Evolutionary conservation across 192 early-diverging fungal genomes (phyloP), one percentile per base, ranked within the genome.

Genomic region (Umbelopsis sp.): DNA sequence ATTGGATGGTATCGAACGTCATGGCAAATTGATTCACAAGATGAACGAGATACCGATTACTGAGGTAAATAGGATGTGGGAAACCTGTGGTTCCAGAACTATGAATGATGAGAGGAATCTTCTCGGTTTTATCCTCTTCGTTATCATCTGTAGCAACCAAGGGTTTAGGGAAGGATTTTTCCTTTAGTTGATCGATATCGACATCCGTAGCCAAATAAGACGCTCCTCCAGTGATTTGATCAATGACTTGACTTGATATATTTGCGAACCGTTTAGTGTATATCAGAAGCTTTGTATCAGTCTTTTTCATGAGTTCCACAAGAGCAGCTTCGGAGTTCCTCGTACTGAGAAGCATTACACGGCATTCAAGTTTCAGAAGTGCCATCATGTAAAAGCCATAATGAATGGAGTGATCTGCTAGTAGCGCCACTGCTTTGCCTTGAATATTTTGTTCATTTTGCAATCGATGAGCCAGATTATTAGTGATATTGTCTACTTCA

Each of bases 241-340:
- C 21, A 11, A 26, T 20, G n/a, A 20, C 7, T 21, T 26, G 3
- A 8, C 45, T 49, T 32, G 29, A 36, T 43, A 10, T 10, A 4
- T 62, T 29, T 1, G 56, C 8, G 29, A 62, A 62, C 24, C 56
- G 56, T 3, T 36, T 34, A 4, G 29, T 71, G 12, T 43, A n/a
- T 2, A 71, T 24, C 44, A 71, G 36, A 0, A 71, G 3, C 11
- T 34, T 71, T 24, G 43, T 36, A 6, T 65, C n/a, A 65, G 71
- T 71, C 21, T 44, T 65, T 45, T 65, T 21, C 45, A 71, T 16
- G 4, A 71, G 41, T 34, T 68, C 52, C 3, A 68, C 66, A 12
- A 56, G 45, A n/a, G 49, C 72, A 68, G 65, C 5, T 67, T 43
- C 65, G 26, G 72, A 73, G 25, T 67, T 73, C n/a, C 65, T 65